phyloP scores from a whole-genome alignment of 192 early-diverging fungal species.

The Chytriomyces sp. region DNA sequence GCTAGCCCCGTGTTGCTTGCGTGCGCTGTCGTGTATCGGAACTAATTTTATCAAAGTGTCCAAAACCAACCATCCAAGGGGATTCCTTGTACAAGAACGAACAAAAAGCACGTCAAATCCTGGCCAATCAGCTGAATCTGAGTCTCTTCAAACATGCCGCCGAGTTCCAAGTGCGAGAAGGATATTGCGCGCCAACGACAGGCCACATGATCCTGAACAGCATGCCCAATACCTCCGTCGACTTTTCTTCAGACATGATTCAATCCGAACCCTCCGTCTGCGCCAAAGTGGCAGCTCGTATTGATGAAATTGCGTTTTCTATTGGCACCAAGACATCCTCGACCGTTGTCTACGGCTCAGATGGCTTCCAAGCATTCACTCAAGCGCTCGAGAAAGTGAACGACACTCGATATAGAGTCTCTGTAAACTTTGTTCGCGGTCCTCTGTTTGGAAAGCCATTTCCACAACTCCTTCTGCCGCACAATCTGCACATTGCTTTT shows the following conservation, averaged over 20 bases:
- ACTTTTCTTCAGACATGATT: neutral
- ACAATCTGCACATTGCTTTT: neutral
- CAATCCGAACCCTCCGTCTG: neutral
- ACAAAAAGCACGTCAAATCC: too few relatives aligned
- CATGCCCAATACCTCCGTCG: neutral
- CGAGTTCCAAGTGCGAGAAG: neutral
- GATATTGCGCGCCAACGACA: constrained; percentile 5
- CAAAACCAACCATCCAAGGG: too few relatives aligned
- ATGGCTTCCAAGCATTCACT: neutral
- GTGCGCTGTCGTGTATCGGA: too few relatives aligned
- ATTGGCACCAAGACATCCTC: neutral
- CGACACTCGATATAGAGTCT: neutral
- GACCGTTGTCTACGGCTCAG: neutral
- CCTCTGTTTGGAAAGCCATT: neutral
- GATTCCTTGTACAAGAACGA: too few relatives aligned
- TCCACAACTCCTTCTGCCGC: neutral
- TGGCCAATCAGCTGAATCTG: too few relatives aligned
- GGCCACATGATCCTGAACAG: constrained; percentile 6
- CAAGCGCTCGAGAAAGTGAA: constrained; percentile 2
- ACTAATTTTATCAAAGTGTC: too few relatives aligned
- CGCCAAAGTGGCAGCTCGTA: neutral
- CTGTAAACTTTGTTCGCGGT: constrained; percentile 1
- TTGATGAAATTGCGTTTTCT: neutral
- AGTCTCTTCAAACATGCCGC: neutral
- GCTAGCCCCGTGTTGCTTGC: too few relatives aligned